Base-by-base conservation (phyloP, 2,329 filamentous ascomycete species). In the Clonostachys byssicola region DNA sequence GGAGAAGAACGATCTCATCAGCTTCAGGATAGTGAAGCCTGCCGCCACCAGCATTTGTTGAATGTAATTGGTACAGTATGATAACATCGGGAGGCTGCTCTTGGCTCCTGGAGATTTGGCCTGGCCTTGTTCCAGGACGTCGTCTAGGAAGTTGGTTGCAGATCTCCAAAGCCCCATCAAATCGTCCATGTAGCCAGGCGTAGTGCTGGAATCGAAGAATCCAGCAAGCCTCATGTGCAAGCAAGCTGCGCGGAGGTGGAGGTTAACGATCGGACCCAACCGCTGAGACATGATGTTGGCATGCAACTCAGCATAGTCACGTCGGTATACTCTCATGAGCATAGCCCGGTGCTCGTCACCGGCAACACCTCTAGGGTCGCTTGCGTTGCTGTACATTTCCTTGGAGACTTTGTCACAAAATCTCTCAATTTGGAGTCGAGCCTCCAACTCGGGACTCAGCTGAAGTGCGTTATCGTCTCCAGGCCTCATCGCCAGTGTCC, bases 21-120 rank as follows among this genome's bases (percentile, higher is more conserved):
- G 74, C 58, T 92, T 92, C 51, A 92, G 75, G 43, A 94, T 70
- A 2, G 87, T 84, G 56, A 91, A 91, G 5, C 85, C 84, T 6
- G 85, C 87, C 3, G 88, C 88, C n/a, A 92, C 81, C 48, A 91
- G 81, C 85, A 92, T 92, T 64, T 92, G 88, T 60, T 90, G 84
- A 45, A 92, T 81, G 63, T 92, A 92, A 61, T 86, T 89, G 53
- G 81, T 85, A 23, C 83, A 79, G 57, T 87, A 85, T 44, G 78
- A 77, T 30, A 90, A 70, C 44, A 86, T 76, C 43, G 76, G 74
- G 8, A 79, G 74, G 45, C 67, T 67, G 35, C 65, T 69, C 43
- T 67, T 64, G 34, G 76, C 72, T 38, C 68, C 67, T 3, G 71
- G 67, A 12, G 72, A 73, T 4, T 68, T 69, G 12, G 67, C 66